These are phyloP conservation scores for Zygnema cylindricum DNA, from an alignment of 139 green algal genomes.

Conservation along the genomic window DNA sequence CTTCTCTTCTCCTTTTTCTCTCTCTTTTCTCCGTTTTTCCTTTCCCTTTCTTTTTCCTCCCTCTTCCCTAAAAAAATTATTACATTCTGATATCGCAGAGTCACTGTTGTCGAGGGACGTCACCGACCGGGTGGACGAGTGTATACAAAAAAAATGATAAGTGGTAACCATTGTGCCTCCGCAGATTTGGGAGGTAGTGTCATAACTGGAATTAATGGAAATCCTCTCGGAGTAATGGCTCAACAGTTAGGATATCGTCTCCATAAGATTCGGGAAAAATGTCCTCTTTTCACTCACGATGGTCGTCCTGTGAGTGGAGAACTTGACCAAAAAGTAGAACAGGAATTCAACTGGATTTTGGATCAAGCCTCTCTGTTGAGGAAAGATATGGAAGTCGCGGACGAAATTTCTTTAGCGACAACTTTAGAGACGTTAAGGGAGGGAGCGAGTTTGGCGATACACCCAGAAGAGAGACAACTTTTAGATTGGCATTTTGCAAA, in stretches of 20 bases:
- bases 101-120: conserved; percentile 85
- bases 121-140: conserved; percentile 83
- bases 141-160: conserved; percentile 69
- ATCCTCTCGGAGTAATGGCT: conserved; percentile 71
- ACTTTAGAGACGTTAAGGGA: conserved; percentile 71
- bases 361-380: conserved; percentile 58
- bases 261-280: conserved; percentile 74
- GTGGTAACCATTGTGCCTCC: conserved; percentile 39
- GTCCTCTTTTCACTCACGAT: conserved; percentile 61
- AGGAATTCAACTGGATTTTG: conserved; percentile 80
- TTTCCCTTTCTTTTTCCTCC: too few species aligned
- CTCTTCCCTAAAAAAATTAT: too few species aligned
- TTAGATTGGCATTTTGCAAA: conserved; percentile 97
- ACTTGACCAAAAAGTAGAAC: conserved; percentile 65
- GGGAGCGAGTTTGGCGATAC: neutral
- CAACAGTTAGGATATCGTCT: conserved; percentile 77
- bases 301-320: conserved; percentile 49
- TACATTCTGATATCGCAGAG: conserved; percentile 51
- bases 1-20: neutral
- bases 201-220: conserved; percentile 91
- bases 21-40: too few species aligned
- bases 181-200: conserved; percentile 91
- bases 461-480: conserved; percentile 60
- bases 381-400: conserved; percentile 26
- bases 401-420: conserved; percentile 67